Base-by-base conservation (phyloP, 805 yeast species). In the Nematodospora valgi region DNA sequence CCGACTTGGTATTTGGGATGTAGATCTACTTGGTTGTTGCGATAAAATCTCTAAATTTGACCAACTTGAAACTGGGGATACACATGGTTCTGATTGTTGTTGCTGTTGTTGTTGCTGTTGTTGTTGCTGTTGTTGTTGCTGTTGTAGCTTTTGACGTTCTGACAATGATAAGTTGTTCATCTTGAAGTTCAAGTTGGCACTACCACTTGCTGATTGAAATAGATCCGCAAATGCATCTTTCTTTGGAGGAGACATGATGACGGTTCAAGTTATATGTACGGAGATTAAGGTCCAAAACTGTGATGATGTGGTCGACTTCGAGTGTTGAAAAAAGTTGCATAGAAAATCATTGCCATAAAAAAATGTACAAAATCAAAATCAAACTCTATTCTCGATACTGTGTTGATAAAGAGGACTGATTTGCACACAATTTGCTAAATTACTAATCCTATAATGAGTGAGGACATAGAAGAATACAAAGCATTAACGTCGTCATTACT, bases 221-320 rank as follows among this genome's bases (percentile, higher is more conserved):
- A 67, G 54, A 38, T 67, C 71, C 6, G 72, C 68, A 52, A 67
- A 67, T 5, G 67, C 71, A 51, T 67, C 73, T 41, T 64, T 64
- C 45, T 67, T 66, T 2, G 71, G 70, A 3, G 71, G 70, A 6
- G 64, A 63, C 28, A 45, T 53, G 57, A 52, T 56, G 13, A 26
- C 10, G 23, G 23, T 8, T 21, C 10, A 21, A 7, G 23, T 21
- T n/a, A n/a, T n/a, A n/a, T n/a, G n/a, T n/a, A n/a, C n/a, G n/a
- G n/a, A n/a, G n/a, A n/a, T n/a, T n/a, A n/a, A n/a, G n/a, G n/a
- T n/a, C n/a, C n/a, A n/a, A n/a, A n/a, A n/a, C n/a, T n/a, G n/a
- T n/a, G n/a, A n/a, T n/a, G n/a, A n/a, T n/a, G n/a, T n/a, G n/a
- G n/a, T n/a, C n/a, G n/a, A n/a, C n/a, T n/a, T n/a, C n/a, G n/a